Evolutionary conservation across 208 protist species (phyloP).

Genomic region (Leishmania turanica): DNA sequence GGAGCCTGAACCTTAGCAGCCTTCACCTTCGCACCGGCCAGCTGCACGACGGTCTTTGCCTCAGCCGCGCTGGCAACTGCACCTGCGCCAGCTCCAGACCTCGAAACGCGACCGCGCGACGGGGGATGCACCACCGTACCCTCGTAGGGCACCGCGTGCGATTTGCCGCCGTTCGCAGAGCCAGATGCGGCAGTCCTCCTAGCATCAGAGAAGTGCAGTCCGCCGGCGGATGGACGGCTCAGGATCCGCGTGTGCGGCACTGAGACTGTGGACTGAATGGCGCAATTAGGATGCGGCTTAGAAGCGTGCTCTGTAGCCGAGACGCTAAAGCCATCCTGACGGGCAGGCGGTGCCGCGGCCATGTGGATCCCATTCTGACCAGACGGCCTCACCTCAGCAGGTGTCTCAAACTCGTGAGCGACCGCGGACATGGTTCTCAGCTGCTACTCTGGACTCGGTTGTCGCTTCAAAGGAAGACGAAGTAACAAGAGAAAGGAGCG

Average conservation of each 20-base stretch:
- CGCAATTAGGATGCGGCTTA: no score
- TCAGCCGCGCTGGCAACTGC: background rate
- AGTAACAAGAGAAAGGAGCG: background rate
- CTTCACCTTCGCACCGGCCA: background rate
- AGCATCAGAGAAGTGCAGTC: background rate
- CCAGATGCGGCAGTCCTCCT: background rate
- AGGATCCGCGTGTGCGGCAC: background rate
- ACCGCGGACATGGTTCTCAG: background rate
- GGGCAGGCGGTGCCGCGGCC: no score
- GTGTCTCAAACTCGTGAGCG: background rate
- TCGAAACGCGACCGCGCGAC: background rate
- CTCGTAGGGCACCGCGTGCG: conserved; percentile 22
- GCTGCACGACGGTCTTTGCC: background rate
- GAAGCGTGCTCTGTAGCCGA: background rate
- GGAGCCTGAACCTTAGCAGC: background rate
- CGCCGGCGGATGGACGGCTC: background rate
- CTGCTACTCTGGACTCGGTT: background rate
- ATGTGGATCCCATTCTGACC: background rate
- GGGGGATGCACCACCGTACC: conserved; percentile 6
- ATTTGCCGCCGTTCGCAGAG: background rate
- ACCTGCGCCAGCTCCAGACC: background rate
- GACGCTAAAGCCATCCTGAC: background rate
- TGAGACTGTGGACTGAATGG: background rate
- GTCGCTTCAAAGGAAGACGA: background rate
- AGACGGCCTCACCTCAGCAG: background rate